A percentile compares a stretch with the other conserved stretches of the same genome.
These are phyloP conservation scores for Dalbergia cultrata DNA, from an alignment of 306 rosid genomes.

Conservation along the genomic window DNA sequence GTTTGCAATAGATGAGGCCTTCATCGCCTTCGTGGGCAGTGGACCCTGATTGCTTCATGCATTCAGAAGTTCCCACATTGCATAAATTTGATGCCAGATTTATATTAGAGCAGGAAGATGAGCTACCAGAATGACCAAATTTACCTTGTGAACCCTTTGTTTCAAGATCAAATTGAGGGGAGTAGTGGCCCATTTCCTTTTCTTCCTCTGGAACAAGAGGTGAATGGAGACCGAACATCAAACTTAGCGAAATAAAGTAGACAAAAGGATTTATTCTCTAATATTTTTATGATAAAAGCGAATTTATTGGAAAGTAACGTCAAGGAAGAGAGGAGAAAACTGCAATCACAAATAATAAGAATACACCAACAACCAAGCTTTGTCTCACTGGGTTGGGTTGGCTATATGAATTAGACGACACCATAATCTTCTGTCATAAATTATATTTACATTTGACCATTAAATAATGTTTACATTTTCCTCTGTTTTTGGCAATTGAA, in stretches of 20 bases:
- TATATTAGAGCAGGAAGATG: conserved; percentile 30
- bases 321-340: background rate
- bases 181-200: conserved; percentile 21
- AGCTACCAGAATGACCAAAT: conserved; percentile 37
- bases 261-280: conserved; percentile 3
- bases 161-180: conserved; percentile 68
- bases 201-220: conserved; percentile 71
- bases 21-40: conserved; percentile 39
- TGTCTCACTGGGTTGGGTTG: too few species aligned
- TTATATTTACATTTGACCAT: too few species aligned
- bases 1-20: conserved; percentile 3
- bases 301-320: conserved; percentile 4
- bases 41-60: conserved; percentile 38
- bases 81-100: conserved; percentile 35
- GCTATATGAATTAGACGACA: too few species aligned
- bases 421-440: too few species aligned
- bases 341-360: background rate
- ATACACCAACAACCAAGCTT: too few species aligned
- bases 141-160: conserved; percentile 49
- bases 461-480: too few species aligned
- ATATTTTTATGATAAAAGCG: conserved; percentile 19
- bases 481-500: too few species aligned
- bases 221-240: conserved; percentile 2
- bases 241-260: conserved; percentile 22
- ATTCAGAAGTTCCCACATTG: conserved; percentile 33